Evolutionary conservation across 2,329 filamentous ascomycete genomes (phyloP).

Genomic region (Clonostachys rosea): DNA sequence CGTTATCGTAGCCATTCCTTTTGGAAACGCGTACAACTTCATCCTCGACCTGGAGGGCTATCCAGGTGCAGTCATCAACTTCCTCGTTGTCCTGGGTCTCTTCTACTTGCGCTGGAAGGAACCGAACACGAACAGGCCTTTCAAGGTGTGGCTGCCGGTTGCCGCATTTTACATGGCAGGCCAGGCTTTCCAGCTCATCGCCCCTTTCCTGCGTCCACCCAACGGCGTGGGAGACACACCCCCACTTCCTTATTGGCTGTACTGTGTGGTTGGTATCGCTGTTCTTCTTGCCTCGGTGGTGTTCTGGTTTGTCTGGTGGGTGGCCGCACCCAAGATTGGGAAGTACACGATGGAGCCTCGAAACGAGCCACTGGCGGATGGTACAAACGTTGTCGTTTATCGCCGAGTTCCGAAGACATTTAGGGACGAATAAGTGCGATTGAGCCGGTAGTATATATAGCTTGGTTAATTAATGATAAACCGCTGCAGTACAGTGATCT

Average conservation of each 20-base stretch:
- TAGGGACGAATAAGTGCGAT: too few relatives aligned
- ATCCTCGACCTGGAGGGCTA: conserved; percentile 44
- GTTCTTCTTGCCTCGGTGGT: conserved; percentile 42
- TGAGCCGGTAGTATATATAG: too few relatives aligned
- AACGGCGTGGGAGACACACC: conserved; percentile 37
- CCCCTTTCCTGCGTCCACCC: conserved; percentile 47
- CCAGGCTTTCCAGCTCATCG: conserved; percentile 16
- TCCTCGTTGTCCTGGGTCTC: too few relatives aligned
- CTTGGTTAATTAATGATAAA: too few relatives aligned
- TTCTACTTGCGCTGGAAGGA: too few relatives aligned
- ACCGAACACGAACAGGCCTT: too few relatives aligned
- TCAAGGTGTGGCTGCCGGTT: too few relatives aligned
- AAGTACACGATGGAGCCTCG: conserved; percentile 19
- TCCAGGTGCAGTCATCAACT: conserved; percentile 20
- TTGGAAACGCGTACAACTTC: conserved; percentile 66
- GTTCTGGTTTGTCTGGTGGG: conserved; percentile 49
- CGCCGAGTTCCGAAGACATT: too few relatives aligned
- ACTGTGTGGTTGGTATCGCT: conserved; percentile 47
- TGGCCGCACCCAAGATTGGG: conserved; percentile 35
- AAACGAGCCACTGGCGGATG: too few relatives aligned
- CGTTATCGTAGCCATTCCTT: conserved; percentile 61
- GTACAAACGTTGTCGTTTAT: too few relatives aligned
- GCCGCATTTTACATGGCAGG: too few relatives aligned
- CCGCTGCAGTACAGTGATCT: too few relatives aligned
- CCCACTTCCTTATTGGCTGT: conserved; percentile 51